A percentile compares a stretch with the other conserved stretches of the same genome.
phyloP scores from a whole-genome alignment of 768 basidiomycete species.

The Polyporus arcularius region DNA sequence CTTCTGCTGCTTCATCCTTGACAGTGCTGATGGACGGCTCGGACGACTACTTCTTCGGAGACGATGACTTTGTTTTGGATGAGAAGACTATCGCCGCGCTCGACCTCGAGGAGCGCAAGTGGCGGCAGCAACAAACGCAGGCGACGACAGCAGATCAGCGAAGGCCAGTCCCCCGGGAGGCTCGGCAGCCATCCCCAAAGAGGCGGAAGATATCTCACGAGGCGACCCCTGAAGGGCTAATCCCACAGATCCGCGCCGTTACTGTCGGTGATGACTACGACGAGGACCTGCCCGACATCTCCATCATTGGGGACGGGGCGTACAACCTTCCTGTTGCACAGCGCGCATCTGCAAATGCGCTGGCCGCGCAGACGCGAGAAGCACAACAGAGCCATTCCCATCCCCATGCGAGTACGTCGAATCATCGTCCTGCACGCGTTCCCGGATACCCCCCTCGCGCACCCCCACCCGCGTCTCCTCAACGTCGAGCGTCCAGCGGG shows the following conservation, averaged over 20 bases:
- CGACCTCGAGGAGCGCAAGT: slow-evolving; percentile 44
- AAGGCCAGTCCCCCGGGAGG: slow-evolving; percentile 16
- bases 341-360: slow-evolving; percentile 2
- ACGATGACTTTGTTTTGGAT: slow-evolving; percentile 60
- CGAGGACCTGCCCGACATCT: slow-evolving; percentile 65
- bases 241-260: slow-evolving; percentile 22
- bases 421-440: background rate
- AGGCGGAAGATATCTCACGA: slow-evolving; percentile 53
- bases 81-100: slow-evolving; percentile 21
- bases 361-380: slow-evolving; percentile 6
- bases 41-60: slow-evolving; percentile 57
- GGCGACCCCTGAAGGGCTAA: slow-evolving; percentile 34
- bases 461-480: background rate
- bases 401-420: background rate
- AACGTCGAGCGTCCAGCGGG: background rate
- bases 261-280: slow-evolving; percentile 34
- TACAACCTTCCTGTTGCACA: slow-evolving; percentile 42
- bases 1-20: background rate
- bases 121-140: slow-evolving; percentile 21
- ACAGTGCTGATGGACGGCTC: slow-evolving; percentile 52
- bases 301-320: slow-evolving; percentile 57
- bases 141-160: slow-evolving; percentile 33
- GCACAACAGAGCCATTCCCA: background rate
- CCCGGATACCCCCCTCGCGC: background rate
- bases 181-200: slow-evolving; percentile 47